Conservation (phyloP, 306 rosid genomes). For the Rubus parviflorus region DNA sequence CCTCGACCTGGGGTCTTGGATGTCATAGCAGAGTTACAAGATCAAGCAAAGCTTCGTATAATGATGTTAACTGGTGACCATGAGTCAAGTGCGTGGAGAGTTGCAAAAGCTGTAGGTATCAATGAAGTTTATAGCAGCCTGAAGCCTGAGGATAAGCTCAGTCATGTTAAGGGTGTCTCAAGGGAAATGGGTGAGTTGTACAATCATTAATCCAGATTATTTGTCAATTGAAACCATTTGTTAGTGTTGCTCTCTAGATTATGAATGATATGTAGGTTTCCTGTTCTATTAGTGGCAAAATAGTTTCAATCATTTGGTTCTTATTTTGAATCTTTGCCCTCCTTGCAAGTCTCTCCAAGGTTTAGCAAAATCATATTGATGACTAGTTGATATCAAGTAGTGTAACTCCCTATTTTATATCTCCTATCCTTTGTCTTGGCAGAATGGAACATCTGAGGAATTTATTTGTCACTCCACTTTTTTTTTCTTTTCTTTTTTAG, state of each 20-base stretch:
- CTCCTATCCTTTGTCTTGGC: neutral
- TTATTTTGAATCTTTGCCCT: neutral
- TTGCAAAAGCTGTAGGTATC: slow-evolving; percentile 88
- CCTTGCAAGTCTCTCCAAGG: neutral
- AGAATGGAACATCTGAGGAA: neutral
- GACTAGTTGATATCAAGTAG: slow-evolving; percentile 3
- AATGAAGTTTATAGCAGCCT: slow-evolving; percentile 78
- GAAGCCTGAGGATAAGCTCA: slow-evolving; percentile 95
- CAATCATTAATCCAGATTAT: neutral
- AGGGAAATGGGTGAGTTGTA: slow-evolving; percentile 72
- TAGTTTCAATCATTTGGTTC: slow-evolving; percentile 7
- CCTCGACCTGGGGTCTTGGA: slow-evolving; percentile 83
- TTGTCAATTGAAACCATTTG: neutral
- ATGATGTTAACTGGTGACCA: slow-evolving; percentile 99
- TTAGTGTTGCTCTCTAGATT: slow-evolving; percentile 17
- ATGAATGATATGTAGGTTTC: neutral
- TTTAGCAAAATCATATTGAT: neutral
- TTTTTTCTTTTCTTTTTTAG: neutral
- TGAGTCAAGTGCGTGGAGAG: slow-evolving; percentile 82
- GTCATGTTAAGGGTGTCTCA: slow-evolving; percentile 80
- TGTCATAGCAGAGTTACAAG: slow-evolving; percentile 69
- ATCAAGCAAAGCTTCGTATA: slow-evolving; percentile 67
- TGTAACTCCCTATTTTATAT: too few species aligned
- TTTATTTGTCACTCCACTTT: neutral
- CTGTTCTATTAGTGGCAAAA: neutral